These are phyloP conservation scores for Pseudisothecium myosuroides DNA, from an alignment of 225 moss, liverwort and hornwort species.

Conservation along the genomic window DNA sequence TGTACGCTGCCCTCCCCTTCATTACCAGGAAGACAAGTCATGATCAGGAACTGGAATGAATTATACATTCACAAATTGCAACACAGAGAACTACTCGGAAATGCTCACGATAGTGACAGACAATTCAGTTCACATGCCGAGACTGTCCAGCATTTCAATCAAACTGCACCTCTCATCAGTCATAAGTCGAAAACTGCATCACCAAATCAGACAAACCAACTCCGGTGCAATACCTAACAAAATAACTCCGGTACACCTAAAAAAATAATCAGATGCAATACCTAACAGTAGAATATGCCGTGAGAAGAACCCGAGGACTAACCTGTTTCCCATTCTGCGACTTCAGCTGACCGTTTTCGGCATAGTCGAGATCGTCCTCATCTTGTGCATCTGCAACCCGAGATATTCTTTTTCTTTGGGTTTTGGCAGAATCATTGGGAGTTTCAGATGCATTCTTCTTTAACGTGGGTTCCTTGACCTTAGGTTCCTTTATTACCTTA, in stretches of 20 bases:
- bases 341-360: conserved; percentile 1
- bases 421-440: background rate
- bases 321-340: conserved; percentile 18
- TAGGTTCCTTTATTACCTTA: background rate
- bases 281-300: background rate
- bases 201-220: background rate
- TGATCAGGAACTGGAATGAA: background rate
- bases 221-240: background rate
- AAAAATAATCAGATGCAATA: background rate
- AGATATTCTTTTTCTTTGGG: conserved; percentile 12
- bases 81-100: background rate
- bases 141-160: background rate
- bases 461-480: conserved; percentile 8
- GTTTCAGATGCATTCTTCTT: background rate
- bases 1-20: background rate
- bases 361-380: conserved; percentile 21
- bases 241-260: background rate
- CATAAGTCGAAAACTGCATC: background rate
- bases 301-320: background rate
- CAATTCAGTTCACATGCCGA: background rate
- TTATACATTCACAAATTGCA: background rate
- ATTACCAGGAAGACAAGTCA: background rate
- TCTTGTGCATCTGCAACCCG: conserved; percentile 28
- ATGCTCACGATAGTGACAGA: background rate
- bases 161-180: background rate